Evolutionary conservation across 129 eudicot species (phyloP).

Genomic region (Lactuca saligna): DNA sequence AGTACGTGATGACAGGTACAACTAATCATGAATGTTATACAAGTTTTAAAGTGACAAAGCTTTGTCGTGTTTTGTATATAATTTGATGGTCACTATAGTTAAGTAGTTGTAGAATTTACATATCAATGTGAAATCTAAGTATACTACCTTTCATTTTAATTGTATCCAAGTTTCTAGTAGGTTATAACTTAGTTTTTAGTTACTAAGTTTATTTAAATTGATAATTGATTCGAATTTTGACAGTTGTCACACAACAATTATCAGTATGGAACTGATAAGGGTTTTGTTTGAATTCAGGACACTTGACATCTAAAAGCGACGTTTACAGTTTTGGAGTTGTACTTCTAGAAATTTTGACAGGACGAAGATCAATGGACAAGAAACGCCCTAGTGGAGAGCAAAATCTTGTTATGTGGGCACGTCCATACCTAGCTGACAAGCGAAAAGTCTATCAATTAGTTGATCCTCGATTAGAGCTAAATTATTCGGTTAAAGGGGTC

Average conservation of each 20-base stretch:
- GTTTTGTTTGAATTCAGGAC: constrained; percentile 47
- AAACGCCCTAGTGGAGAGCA: constrained; percentile 92
- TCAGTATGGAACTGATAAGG: not conserved
- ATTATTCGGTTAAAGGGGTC: constrained; percentile 89
- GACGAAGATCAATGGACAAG: constrained; percentile 96
- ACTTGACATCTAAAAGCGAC: constrained; percentile 89
- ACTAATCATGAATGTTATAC: not conserved
- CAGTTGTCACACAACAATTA: not conserved
- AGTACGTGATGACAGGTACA: constrained; percentile 97
- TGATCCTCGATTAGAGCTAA: constrained; percentile 90
- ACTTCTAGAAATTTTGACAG: constrained; percentile 82
- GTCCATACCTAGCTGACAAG: constrained; percentile 83
- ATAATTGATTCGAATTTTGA: too few species aligned
- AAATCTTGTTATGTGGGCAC: constrained; percentile 94
- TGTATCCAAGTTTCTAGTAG: too few species aligned
- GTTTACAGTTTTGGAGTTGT: constrained; percentile 96
- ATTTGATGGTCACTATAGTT: too few species aligned
- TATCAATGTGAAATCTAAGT: too few species aligned
- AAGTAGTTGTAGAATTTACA: too few species aligned
- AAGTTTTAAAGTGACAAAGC: not conserved
- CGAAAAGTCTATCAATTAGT: constrained; percentile 80
- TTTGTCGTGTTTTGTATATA: not conserved
- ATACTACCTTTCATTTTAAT: too few species aligned
- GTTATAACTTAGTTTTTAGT: too few species aligned
- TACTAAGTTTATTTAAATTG: too few species aligned